Evolutionary conservation across 768 basidiomycete species (phyloP).

Genomic region (Phanerochaete sordida): DNA sequence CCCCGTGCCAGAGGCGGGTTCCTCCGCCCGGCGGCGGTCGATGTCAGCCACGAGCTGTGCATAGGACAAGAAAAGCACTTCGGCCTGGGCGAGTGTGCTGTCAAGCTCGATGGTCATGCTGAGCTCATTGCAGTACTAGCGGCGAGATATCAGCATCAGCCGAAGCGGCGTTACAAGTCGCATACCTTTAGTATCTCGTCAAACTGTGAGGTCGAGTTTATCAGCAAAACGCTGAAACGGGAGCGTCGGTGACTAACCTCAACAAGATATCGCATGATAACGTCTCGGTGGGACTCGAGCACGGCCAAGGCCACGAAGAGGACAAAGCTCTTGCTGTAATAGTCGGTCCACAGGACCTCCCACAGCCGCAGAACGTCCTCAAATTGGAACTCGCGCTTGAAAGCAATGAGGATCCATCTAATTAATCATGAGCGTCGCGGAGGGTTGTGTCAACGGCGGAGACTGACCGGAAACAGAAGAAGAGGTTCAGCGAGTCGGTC

Average conservation of each 20-base stretch:
- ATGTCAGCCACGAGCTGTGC: slow-evolving; percentile 84
- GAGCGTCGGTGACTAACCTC: slow-evolving; percentile 56
- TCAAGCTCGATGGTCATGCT: slow-evolving; percentile 98
- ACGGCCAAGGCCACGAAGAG: slow-evolving; percentile 93
- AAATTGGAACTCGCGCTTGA: slow-evolving; percentile 96
- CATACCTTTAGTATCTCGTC: slow-evolving; percentile 74
- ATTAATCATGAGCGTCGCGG: slow-evolving; percentile 2
- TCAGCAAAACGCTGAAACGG: background rate
- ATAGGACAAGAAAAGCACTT: slow-evolving; percentile 94
- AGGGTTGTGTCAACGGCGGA: background rate
- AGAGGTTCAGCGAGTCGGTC: slow-evolving; percentile 85
- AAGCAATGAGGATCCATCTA: slow-evolving; percentile 88
- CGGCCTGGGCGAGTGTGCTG: slow-evolving; percentile 91
- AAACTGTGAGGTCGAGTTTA: slow-evolving; percentile 44
- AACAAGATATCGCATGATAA: slow-evolving; percentile 91
- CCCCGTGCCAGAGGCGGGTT: slow-evolving; percentile 21
- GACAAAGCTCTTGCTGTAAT: slow-evolving; percentile 84
- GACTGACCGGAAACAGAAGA: slow-evolving; percentile 94
- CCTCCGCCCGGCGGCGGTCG: slow-evolving; percentile 73
- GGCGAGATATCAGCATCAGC: no score
- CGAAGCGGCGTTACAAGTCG: no score
- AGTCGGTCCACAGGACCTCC: slow-evolving; percentile 94
- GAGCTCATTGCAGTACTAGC: slow-evolving; percentile 87
- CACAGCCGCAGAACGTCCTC: slow-evolving; percentile 86
- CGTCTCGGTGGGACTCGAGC: slow-evolving; percentile 91